phyloP scores from a whole-genome alignment of 164 flowering plant genomes.

The Kalanchoe fedtschenkoi region DNA sequence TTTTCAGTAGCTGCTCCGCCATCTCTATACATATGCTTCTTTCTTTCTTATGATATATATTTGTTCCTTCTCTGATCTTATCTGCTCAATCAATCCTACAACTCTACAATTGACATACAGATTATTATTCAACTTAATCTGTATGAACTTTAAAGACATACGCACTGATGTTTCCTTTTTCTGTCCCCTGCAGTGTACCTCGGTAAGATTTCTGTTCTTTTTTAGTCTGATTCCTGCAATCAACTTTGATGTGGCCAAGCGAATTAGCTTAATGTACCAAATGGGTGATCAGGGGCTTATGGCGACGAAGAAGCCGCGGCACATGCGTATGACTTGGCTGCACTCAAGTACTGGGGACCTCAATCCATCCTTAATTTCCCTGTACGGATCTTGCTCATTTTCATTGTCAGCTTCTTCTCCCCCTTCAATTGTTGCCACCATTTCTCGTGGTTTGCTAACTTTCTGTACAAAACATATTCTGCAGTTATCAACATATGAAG shows the following conservation, averaged over 20 bases:
- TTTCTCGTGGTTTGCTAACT: not conserved
- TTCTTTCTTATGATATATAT: not conserved
- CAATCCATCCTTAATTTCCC: slow-evolving; percentile 68
- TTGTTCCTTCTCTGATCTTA: too few relatives aligned
- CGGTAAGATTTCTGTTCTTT: not conserved
- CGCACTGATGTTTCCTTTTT: not conserved
- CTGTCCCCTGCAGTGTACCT: slow-evolving; percentile 1
- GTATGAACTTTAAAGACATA: not conserved
- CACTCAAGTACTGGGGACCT: slow-evolving; percentile 91
- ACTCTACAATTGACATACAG: too few relatives aligned
- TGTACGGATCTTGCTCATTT: slow-evolving; percentile 24
- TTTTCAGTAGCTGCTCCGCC: not conserved
- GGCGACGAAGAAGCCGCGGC: slow-evolving; percentile 90
- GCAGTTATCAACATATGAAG: slow-evolving; percentile 49
- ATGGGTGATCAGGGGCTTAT: slow-evolving; percentile 57
- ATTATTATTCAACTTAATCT: not conserved
- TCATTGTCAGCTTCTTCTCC: not conserved
- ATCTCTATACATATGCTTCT: slow-evolving; percentile 4
- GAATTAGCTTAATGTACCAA: not conserved
- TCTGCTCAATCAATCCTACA: too few relatives aligned
- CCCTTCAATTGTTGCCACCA: not conserved
- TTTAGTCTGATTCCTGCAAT: not conserved
- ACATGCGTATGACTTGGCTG: slow-evolving; percentile 86
- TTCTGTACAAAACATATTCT: not conserved
- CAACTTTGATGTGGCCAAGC: not conserved